phyloP scores from a whole-genome alignment of 2,329 filamentous ascomycete genomes.

The Penicillium sclerotiorum region DNA sequence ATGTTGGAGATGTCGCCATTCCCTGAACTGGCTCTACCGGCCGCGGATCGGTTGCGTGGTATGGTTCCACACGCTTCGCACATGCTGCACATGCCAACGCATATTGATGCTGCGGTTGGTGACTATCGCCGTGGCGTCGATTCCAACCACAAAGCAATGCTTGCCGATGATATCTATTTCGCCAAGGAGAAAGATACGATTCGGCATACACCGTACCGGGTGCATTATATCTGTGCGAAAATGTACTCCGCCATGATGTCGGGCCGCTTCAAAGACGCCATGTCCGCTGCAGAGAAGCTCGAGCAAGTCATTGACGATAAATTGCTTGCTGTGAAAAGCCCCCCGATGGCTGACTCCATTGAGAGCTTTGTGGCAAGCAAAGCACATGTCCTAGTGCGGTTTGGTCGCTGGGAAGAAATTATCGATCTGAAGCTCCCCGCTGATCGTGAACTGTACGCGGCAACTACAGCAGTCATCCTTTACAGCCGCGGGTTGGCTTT shows the following conservation, averaged over 20 bases:
- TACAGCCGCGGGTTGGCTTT: slow-evolving; percentile 68
- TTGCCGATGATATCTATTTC: slow-evolving; percentile 68
- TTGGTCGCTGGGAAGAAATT: slow-evolving; percentile 70
- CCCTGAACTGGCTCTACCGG: slow-evolving; percentile 63
- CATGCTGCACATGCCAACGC: slow-evolving; percentile 73
- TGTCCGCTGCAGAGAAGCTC: slow-evolving; percentile 18
- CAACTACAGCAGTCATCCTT: slow-evolving; percentile 65
- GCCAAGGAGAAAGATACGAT: slow-evolving; percentile 31
- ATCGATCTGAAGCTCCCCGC: slow-evolving; percentile 50
- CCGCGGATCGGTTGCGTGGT: slow-evolving; percentile 62
- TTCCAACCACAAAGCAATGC: slow-evolving; percentile 66
- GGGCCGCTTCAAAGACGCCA: slow-evolving; percentile 17
- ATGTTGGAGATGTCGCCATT: slow-evolving; percentile 72
- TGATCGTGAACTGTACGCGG: slow-evolving; percentile 58
- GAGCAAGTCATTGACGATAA: slow-evolving; percentile 9
- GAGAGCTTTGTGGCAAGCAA: slow-evolving; percentile 69
- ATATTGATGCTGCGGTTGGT: slow-evolving; percentile 73
- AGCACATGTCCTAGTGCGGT: slow-evolving; percentile 69
- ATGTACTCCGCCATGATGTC: slow-evolving; percentile 22
- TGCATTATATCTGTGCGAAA: slow-evolving; percentile 20
- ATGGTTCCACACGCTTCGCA: slow-evolving; percentile 70
- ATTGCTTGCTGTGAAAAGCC: slow-evolving; percentile 56
- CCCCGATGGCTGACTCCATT: slow-evolving; percentile 76
- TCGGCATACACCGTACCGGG: slow-evolving; percentile 26
- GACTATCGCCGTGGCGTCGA: slow-evolving; percentile 67